Evolutionary conservation across 805 yeast genomes (phyloP).

Genomic region (Starmerella apicola): DNA sequence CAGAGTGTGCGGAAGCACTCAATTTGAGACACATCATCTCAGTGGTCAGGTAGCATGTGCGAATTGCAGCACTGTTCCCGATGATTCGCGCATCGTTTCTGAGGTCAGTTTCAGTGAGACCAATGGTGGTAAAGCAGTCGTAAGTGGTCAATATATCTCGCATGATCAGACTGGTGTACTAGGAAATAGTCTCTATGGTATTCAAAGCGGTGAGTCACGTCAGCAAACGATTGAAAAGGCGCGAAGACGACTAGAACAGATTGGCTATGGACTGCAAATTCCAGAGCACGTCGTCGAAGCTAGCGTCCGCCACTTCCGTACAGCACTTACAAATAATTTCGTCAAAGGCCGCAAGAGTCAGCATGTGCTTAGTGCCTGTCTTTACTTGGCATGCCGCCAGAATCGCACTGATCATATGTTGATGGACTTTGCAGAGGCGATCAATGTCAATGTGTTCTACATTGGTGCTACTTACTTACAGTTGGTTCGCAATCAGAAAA

Average conservation of each 20-base stretch:
- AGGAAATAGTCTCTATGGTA: slow-evolving; percentile 45
- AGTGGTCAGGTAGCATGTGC: slow-evolving; percentile 58
- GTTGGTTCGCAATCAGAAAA: slow-evolving; percentile 75
- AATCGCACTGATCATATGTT: slow-evolving; percentile 89
- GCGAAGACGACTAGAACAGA: slow-evolving; percentile 58
- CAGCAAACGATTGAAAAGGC: slow-evolving; percentile 86
- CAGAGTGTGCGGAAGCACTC: slow-evolving; percentile 17
- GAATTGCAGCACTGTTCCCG: slow-evolving; percentile 74
- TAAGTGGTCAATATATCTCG: slow-evolving; percentile 87
- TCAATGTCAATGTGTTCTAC: slow-evolving; percentile 84
- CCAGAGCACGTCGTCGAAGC: slow-evolving; percentile 78
- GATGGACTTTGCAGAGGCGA: slow-evolving; percentile 81
- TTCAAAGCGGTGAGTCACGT: slow-evolving; percentile 48
- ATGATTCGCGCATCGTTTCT: slow-evolving; percentile 87
- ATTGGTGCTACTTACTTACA: slow-evolving; percentile 93
- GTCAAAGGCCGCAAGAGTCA: slow-evolving; percentile 97
- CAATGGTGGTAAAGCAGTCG: slow-evolving; percentile 86
- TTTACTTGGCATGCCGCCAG: slow-evolving; percentile 87
- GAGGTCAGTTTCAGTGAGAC: slow-evolving; percentile 93
- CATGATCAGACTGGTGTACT: slow-evolving; percentile 68
- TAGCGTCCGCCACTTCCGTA: slow-evolving; percentile 77
- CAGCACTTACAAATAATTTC: slow-evolving; percentile 77
- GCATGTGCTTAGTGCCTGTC: slow-evolving; percentile 88
- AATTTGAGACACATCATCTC: slow-evolving; percentile 16
- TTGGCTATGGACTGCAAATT: slow-evolving; percentile 66